Base-by-base conservation (phyloP, 179 eudicot genomes). In the Gypsophila paniculata region DNA sequence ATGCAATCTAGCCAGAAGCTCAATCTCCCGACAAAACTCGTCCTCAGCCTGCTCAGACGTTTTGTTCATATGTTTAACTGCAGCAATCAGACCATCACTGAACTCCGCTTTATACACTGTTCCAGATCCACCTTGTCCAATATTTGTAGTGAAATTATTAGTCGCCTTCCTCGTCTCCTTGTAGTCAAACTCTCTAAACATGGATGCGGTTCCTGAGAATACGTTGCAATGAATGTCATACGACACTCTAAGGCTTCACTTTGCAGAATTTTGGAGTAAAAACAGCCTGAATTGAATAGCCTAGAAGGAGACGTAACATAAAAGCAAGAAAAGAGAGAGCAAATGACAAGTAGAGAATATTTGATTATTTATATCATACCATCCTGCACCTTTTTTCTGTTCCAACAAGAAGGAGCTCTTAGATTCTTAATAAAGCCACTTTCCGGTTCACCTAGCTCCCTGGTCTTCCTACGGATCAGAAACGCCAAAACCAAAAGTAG, bases 81-180 rank as follows among this genome's bases (percentile, higher is more conserved):
- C 99, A 78, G 73, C 87, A 62, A 88, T 82, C 32, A 80, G 59
- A 70, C 91, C 90, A 76, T 88, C 96, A 82, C 81, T 77, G 44
- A 88, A 89, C 78, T 83, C 87, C 42, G 92, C 96, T 81, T 86
- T 90, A 74, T 88, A 94, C 64, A 94, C 97, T 59, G 96, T 86
- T 71, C 97, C 95, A 73, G 89, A 94, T 63, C 99, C 99, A 57
- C 99, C 99, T 84, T 90, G 91, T 70, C 97, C 97, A 76, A 90
- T 88, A 59, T 87, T 72, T 21, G 87, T 82, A 82, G 77, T 80
- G 75, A 94, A 94, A 73, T 87, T 84, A 60, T 85, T 75, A 32
- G 99, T 94, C 61, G 93, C 96, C 53, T 87, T 87, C 86, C 85
- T 91, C 32, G 87, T 89, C 80, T 90, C 99, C 79, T 81, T 94